Evolutionary conservation across 495 filamentous ascomycete species (phyloP).

Genomic region (Penicilliopsis zonata): DNA sequence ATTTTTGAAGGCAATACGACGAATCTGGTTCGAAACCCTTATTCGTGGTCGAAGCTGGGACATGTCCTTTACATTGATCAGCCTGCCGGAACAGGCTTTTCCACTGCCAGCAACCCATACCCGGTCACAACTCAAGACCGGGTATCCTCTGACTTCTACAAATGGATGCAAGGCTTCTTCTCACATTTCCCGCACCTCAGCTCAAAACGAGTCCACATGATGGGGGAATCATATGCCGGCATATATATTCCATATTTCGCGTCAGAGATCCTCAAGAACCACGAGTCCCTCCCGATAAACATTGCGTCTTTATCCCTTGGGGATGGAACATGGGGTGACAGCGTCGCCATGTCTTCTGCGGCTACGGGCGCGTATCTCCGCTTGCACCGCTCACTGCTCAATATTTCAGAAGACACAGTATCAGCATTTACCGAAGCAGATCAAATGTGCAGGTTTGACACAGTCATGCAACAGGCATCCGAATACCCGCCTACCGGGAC

Average conservation of each 20-base stretch:
- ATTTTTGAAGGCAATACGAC: conserved; percentile 18
- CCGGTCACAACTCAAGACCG: conserved; percentile 14
- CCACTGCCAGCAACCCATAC: conserved; percentile 19
- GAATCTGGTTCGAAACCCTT: conserved; percentile 13
- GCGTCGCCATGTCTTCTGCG: conserved; percentile 19
- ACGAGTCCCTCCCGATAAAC: conserved; percentile 15
- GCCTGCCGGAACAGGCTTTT: conserved; percentile 28
- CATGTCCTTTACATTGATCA: conserved; percentile 33
- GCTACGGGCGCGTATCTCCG: conserved; percentile 16
- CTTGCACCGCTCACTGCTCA: conserved; percentile 10
- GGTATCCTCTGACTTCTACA: conserved; percentile 20
- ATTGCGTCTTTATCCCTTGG: conserved; percentile 23
- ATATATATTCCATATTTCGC: conserved; percentile 31
- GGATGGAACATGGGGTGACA: conserved; percentile 23
- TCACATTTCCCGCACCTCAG: conserved; percentile 16
- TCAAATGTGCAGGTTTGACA: conserved; percentile 20
- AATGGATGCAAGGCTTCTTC: conserved; percentile 27
- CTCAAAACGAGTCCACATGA: conserved; percentile 25
- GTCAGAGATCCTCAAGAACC: conserved; percentile 18
- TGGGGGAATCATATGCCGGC: conserved; percentile 31
- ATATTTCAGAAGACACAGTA: conserved; percentile 16
- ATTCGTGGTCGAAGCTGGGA: conserved; percentile 28
- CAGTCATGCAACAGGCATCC: conserved; percentile 14
- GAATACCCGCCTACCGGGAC: conserved; percentile 19
- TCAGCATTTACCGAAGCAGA: conserved; percentile 17